phyloP scores from a whole-genome alignment of 139 green algal genomes.

The Closterium sp. region DNA sequence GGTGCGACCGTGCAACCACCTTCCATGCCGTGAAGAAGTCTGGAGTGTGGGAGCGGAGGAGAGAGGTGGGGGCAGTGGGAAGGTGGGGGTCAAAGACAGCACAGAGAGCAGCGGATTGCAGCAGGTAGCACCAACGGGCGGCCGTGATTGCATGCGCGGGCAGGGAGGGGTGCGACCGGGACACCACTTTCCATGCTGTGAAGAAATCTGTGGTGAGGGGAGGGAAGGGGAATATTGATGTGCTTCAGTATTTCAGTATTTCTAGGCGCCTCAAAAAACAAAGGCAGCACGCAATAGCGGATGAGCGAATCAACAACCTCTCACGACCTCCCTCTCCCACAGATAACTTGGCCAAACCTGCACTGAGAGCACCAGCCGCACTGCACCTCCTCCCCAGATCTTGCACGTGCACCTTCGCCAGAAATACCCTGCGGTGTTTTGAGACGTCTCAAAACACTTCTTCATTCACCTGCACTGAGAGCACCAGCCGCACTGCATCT shows the following conservation, averaged over 20 bases:
- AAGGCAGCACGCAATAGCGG: too few relatives aligned
- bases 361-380: too few relatives aligned
- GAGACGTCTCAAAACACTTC: too few relatives aligned
- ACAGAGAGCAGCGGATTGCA: neutral
- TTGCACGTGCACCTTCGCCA: too few relatives aligned
- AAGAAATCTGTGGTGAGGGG: neutral
- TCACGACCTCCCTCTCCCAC: too few relatives aligned
- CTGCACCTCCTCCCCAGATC: too few relatives aligned
- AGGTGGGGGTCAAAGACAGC: neutral
- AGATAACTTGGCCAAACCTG: too few relatives aligned
- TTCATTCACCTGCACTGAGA: too few relatives aligned
- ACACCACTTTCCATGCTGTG: neutral
- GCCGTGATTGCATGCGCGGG: neutral
- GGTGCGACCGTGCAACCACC: neutral
- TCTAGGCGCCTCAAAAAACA: too few relatives aligned
- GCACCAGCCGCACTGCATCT: too few relatives aligned
- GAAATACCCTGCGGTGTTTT: neutral
- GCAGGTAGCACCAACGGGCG: neutral
- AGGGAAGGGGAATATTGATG: neutral
- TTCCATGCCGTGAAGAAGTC: conserved; percentile 2
- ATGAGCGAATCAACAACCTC: too few relatives aligned
- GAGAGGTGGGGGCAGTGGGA: neutral
- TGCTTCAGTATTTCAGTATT: too few relatives aligned
- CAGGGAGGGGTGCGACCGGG: neutral
- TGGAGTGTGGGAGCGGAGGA: neutral